These are phyloP conservation scores for Musa beccarii DNA, from an alignment of 176 grass and related monocot species.

Conservation along the genomic window DNA sequence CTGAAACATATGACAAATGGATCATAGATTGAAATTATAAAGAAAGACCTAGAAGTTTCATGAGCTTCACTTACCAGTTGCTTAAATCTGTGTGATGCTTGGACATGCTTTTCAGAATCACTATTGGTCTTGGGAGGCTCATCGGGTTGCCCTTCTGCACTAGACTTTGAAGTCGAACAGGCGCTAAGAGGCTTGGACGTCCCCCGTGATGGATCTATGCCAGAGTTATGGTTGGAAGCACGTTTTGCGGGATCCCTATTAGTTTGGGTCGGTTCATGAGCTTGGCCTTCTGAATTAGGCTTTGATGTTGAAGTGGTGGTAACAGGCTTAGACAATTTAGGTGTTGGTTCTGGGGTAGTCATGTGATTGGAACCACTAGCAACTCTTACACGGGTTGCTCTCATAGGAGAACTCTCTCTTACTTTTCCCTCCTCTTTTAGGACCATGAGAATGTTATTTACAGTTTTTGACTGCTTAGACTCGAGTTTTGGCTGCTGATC, in stretches of 20 bases:
- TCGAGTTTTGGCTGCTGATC: constrained; percentile 41
- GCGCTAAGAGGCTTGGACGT: constrained; percentile 46
- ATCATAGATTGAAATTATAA: neutral
- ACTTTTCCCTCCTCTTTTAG: constrained; percentile 64
- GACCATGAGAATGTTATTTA: constrained; percentile 55
- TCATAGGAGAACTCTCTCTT: constrained; percentile 70
- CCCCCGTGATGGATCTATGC: constrained; percentile 29
- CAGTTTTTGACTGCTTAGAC: constrained; percentile 63
- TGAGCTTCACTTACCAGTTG: constrained; percentile 48
- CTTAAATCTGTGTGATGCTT: constrained; percentile 42
- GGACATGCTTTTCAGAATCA: constrained; percentile 43
- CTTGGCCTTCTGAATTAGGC: constrained; percentile 40
- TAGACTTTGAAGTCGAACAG: constrained; percentile 59
- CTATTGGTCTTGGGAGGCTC: constrained; percentile 37
- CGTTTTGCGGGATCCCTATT: constrained; percentile 40
- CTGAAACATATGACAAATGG: constrained; percentile 38
- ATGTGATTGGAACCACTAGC: constrained; percentile 46
- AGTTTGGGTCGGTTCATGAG: constrained; percentile 40
- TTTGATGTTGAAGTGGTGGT: constrained; percentile 63
- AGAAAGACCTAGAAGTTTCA: neutral
- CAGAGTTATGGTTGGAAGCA: constrained; percentile 39
- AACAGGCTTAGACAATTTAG: constrained; percentile 45
- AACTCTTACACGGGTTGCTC: constrained; percentile 45
- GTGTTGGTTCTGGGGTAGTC: constrained; percentile 22
- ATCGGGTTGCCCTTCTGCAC: constrained; percentile 35